Base-by-base conservation (phyloP, 2,329 filamentous ascomycete genomes). In the Verticillium longisporum region DNA sequence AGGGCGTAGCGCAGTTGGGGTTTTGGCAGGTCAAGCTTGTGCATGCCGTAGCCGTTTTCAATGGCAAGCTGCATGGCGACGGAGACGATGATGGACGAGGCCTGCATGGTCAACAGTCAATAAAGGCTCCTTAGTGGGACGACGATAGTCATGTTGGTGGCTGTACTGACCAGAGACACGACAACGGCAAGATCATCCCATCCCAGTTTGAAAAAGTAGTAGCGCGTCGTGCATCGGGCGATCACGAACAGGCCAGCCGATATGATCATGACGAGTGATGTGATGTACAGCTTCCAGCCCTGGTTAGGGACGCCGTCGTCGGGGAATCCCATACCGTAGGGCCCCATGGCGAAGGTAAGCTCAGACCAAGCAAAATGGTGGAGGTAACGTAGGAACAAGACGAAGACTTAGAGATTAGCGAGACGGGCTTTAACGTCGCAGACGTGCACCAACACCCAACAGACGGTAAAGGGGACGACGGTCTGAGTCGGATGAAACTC, bases 31-130 rank as follows among this genome's bases (percentile, higher is more conserved):
- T 65, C 60, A 21, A 53, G 50, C 38, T 59, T 56, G 61, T 63
- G 63, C 61, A 63, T 63, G 37, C 61, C 63, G 26, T 65, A 63
- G 13, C 63, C 63, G 21, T 62, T 62, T 14, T 55, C 31, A 54
- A 64, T 63, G 45, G 63, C 63, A 9, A 64, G 61, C 10, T 56
- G 57, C 61, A 64, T 64, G 45, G 45, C 45, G n/a, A 53, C 45
- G 6, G 45, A 53, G 45, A 53, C 45, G 18, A 53, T 4, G 45
- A 53, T 53, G 45, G 45, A 53, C 9, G 45, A 53, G 18, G 45
- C 45, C 45, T 53, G 4, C 26, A 5, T 31, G 26, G 26, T 31
- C 26, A 31, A 31, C 4, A 31, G 26, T 31, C 26, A 31, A 31
- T 31, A 31, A 5, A 31, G 26, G 26, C 26, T 31, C 26, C 5